Percentiles rank a stretch among this genome's conserved stretches.
Evolutionary conservation across 148 eudicot species (phyloP).

Genomic region (Chenopodium berlandieri): DNA sequence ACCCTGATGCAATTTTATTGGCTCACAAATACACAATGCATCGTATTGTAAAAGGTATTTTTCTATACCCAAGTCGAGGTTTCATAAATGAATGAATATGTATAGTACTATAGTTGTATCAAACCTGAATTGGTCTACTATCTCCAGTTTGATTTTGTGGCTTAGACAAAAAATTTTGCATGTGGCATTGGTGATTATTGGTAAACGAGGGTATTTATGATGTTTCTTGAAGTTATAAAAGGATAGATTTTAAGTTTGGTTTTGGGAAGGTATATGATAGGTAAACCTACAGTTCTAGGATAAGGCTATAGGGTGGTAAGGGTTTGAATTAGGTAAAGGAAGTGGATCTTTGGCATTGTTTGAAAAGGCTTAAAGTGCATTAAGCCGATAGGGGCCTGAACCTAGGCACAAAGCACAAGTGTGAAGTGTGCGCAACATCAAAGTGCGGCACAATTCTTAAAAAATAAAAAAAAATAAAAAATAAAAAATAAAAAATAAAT

Average conservation of each 20-base stretch:
- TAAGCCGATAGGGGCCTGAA: too few relatives aligned
- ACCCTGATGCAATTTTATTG: constrained; percentile 73
- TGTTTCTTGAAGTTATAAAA: background rate
- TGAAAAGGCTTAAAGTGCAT: background rate
- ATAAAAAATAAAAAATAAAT: too few relatives aligned
- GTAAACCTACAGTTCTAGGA: background rate
- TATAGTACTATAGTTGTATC: background rate
- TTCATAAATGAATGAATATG: background rate
- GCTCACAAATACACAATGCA: constrained; percentile 79
- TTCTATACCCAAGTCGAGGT: constrained; percentile 9
- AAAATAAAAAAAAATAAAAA: too few relatives aligned
- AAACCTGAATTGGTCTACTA: background rate
- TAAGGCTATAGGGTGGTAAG: too few relatives aligned
- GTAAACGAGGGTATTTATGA: background rate
- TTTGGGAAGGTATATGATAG: background rate
- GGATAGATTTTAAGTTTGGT: background rate
- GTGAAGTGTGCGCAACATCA: background rate
- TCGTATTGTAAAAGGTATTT: constrained; percentile 64
- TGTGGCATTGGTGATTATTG: background rate
- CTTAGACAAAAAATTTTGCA: background rate
- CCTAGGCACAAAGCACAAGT: background rate
- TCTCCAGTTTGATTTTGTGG: background rate
- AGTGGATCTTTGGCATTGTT: background rate
- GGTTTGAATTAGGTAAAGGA: background rate
- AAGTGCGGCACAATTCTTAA: background rate